A percentile compares a stretch with the other conserved stretches of the same genome.
These are phyloP conservation scores for Casuarina equisetifolia DNA, from an alignment of 306 rosid genomes.

Conservation along the genomic window DNA sequence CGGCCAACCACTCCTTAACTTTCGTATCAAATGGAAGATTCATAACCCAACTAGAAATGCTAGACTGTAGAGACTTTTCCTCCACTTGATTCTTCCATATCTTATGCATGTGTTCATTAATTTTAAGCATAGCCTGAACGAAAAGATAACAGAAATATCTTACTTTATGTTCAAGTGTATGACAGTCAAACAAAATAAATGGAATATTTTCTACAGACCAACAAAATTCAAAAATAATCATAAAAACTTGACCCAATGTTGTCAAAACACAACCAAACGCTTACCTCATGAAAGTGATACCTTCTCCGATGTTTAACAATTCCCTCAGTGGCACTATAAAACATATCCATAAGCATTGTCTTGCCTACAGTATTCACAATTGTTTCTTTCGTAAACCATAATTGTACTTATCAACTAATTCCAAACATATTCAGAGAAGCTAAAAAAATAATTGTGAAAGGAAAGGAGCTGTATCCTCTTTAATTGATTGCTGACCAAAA, in stretches of 20 bases:
- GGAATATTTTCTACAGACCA: slow-evolving; percentile 4
- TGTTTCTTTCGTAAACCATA: neutral
- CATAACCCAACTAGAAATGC: slow-evolving; percentile 79
- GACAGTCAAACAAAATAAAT: slow-evolving; percentile 16
- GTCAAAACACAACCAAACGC: slow-evolving; percentile 31
- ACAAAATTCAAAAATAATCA: slow-evolving; percentile 4
- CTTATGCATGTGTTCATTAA: slow-evolving; percentile 95
- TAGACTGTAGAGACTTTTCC: slow-evolving; percentile 70
- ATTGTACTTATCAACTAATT: neutral
- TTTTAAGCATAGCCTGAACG: slow-evolving; percentile 93
- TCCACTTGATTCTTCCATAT: slow-evolving; percentile 80
- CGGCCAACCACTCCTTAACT: slow-evolving; percentile 92
- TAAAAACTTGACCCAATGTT: slow-evolving; percentile 3
- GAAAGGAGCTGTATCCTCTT: neutral
- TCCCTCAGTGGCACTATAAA: slow-evolving; percentile 78
- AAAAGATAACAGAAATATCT: slow-evolving; percentile 16
- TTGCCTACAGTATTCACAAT: slow-evolving; percentile 59
- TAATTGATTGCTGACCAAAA: neutral
- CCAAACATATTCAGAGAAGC: neutral
- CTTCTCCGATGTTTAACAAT: slow-evolving; percentile 81
- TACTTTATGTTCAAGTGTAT: neutral
- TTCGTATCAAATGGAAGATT: slow-evolving; percentile 79
- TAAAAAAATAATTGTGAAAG: neutral
- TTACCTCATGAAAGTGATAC: slow-evolving; percentile 95
- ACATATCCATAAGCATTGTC: slow-evolving; percentile 99